A percentile compares a stretch with the other conserved stretches of the same genome.
Conservation (phyloP, 768 basidiomycete species). For the Pulveroboletus sp. region DNA sequence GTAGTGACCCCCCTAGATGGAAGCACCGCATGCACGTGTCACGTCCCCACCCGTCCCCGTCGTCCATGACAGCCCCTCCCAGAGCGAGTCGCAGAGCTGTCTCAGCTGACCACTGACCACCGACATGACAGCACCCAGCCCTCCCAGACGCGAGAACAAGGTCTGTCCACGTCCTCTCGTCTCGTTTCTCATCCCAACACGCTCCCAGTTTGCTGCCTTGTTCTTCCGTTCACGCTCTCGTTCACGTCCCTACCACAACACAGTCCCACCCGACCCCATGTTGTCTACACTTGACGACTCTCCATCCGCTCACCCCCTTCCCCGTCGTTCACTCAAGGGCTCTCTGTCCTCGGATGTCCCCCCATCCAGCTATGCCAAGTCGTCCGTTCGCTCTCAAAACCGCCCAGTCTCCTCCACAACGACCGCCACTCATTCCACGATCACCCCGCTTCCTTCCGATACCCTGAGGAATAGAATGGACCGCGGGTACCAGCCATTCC, state of each 20-base stretch:
- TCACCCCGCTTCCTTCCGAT: conserved; percentile 53
- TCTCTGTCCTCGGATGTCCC: conserved; percentile 1
- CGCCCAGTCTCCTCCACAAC: conserved; percentile 66
- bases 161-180: conserved; percentile 25
- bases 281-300: neutral
- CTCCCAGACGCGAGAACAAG: conserved; percentile 40
- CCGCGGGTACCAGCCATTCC: conserved; percentile 13
- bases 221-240: conserved; percentile 52
- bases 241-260: conserved; percentile 25
- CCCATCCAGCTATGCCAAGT: conserved; percentile 31
- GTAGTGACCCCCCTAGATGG: neutral
- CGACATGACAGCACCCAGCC: neutral
- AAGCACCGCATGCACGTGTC: neutral
- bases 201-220: conserved; percentile 54
- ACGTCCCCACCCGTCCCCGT: neutral
- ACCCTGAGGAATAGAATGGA: conserved; percentile 16
- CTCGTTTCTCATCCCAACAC: neutral
- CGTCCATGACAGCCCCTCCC: neutral
- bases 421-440: conserved; percentile 55
- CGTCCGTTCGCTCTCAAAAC: conserved; percentile 44
- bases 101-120: neutral
- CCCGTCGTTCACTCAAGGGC: conserved; percentile 14
- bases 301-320: conserved; percentile 1
- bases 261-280: conserved; percentile 5
- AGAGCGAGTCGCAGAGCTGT: neutral